These are phyloP conservation scores for Annulohypoxylon truncatum DNA, from an alignment of 2,329 filamentous ascomycete species.

Conservation along the genomic window DNA sequence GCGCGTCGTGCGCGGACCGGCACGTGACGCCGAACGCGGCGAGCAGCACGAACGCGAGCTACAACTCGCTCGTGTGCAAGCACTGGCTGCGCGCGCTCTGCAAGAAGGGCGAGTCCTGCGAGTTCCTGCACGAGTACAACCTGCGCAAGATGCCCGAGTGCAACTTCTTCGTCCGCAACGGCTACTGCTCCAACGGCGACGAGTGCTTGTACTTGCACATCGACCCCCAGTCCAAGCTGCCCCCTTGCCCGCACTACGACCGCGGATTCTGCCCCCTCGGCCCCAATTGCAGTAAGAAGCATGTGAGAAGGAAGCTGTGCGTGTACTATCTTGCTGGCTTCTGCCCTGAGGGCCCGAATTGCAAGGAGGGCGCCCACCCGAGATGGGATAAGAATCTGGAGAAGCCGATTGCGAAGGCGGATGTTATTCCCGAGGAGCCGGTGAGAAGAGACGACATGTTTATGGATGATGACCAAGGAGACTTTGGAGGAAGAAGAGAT, in stretches of 20 bases:
- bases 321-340: conserved; percentile 92
- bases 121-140: conserved; percentile 99
- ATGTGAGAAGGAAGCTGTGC: conserved; percentile 85
- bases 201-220: conserved; percentile 95
- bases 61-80: conserved; percentile 93
- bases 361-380: conserved; percentile 84
- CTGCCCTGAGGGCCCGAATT: conserved; percentile 83
- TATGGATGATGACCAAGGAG: conserved; percentile 49
- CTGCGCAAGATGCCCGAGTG: conserved; percentile 98
- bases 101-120: conserved; percentile 96
- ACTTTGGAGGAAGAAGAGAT: conserved; percentile 46
- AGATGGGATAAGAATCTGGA: conserved; percentile 82
- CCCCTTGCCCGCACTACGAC: conserved; percentile 90
- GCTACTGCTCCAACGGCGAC: conserved; percentile 95
- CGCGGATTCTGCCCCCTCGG: conserved; percentile 94
- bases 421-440: conserved; percentile 66
- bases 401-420: conserved; percentile 77
- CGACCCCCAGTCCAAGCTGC: conserved; percentile 81
- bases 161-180: conserved; percentile 93
- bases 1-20: conserved; percentile 85
- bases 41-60: conserved; percentile 60
- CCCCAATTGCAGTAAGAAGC: conserved; percentile 86
- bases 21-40: conserved; percentile 64
- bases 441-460: conserved; percentile 58
- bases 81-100: conserved; percentile 97